These are phyloP conservation scores for Musa balbisiana DNA, from an alignment of 202 grass and related monocot species.

Conservation along the genomic window DNA sequence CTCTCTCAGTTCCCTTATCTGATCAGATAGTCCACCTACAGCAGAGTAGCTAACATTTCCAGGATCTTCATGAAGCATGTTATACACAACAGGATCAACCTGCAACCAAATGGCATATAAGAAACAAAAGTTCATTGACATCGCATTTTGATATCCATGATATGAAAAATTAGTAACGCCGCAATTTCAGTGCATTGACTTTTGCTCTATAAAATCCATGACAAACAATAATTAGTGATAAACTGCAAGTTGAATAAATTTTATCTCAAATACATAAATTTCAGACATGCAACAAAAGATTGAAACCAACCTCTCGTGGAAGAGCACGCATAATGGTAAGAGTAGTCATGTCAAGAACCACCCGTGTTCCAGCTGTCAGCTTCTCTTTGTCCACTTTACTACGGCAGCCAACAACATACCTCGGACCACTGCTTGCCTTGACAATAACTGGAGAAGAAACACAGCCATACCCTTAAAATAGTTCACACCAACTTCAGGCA, in stretches of 20 bases:
- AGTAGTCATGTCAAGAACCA: conserved; percentile 98
- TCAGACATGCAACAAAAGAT: not conserved
- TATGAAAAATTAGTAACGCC: not conserved
- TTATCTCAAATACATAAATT: not conserved
- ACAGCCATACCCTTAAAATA: not conserved
- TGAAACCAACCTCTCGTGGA: conserved; percentile 55
- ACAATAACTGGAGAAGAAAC: conserved; percentile 56
- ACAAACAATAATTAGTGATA: too few species aligned
- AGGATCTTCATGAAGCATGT: conserved; percentile 98
- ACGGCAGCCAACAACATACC: conserved; percentile 88
- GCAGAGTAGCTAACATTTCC: conserved; percentile 96
- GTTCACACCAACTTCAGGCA: not conserved
- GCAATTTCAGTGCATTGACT: not conserved
- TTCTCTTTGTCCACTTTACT: conserved; percentile 92
- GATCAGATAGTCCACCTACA: conserved; percentile 86
- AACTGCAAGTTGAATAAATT: too few species aligned
- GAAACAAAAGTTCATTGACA: not conserved
- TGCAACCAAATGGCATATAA: conserved; percentile 6
- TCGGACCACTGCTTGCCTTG: conserved; percentile 83
- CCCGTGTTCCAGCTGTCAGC: conserved; percentile 62
- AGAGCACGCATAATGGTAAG: conserved; percentile 92
- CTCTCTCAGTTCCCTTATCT: conserved; percentile 87
- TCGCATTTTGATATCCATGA: not conserved
- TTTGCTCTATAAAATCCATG: not conserved
- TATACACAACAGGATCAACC: conserved; percentile 97